A percentile compares a stretch with the other conserved stretches of the same genome.
Conservation (phyloP, 148 eudicot species). For the Oxyria digyna region DNA sequence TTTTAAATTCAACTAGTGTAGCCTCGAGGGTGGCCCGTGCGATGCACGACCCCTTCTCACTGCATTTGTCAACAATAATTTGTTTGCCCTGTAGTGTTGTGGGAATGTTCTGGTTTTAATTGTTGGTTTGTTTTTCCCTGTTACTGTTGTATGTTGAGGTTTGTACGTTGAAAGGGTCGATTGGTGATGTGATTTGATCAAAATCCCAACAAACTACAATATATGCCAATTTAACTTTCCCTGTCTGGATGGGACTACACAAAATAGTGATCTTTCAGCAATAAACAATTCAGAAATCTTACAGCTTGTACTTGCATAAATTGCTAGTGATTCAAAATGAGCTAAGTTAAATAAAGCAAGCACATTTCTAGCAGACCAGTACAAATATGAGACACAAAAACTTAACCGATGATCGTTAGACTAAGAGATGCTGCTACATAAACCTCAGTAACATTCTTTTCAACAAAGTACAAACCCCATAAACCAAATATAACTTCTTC, state of each 20-base stretch:
- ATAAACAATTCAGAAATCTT: neutral
- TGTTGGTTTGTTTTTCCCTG: too few species aligned
- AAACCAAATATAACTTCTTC: neutral
- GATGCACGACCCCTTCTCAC: too few species aligned
- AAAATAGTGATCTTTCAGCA: neutral
- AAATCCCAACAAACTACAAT: neutral
- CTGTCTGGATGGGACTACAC: neutral
- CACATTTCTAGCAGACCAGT: neutral
- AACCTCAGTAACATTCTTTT: too few species aligned
- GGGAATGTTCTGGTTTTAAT: too few species aligned
- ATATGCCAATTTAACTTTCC: neutral
- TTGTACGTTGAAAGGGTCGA: too few species aligned
- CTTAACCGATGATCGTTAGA: neutral
- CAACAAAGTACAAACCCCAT: neutral
- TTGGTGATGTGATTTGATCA: too few species aligned
- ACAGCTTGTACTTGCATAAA: neutral
- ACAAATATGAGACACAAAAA: neutral
- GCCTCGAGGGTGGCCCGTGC: too few species aligned
- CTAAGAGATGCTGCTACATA: neutral
- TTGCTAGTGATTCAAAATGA: neutral
- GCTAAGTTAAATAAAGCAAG: neutral
- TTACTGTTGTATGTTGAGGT: too few species aligned
- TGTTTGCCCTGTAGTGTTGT: too few species aligned
- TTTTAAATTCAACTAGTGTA: too few species aligned
- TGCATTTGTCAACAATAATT: too few species aligned